Percentiles rank a stretch among this genome's conserved stretches.
Evolutionary conservation across 306 rosid genomes (phyloP).

Genomic region (Oxytropis ochrocephala): DNA sequence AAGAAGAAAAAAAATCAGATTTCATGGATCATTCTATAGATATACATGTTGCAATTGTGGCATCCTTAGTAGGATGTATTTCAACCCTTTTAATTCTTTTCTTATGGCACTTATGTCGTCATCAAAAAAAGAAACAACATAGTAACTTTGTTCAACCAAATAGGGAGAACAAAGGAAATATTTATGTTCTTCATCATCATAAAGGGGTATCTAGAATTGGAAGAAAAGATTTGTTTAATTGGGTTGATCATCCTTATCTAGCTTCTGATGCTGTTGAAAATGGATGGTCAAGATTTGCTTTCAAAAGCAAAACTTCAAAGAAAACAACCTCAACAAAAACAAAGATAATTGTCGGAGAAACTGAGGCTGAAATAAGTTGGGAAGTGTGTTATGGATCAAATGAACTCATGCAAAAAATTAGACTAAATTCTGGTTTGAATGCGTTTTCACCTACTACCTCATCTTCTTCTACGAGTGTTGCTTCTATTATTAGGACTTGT

Average conservation of each 20-base stretch:
- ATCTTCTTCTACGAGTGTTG: slow-evolving; percentile 22
- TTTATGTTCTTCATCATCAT: slow-evolving; percentile 27
- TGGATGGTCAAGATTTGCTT: slow-evolving; percentile 90
- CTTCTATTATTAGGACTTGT: slow-evolving; percentile 51
- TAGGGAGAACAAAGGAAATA: slow-evolving; percentile 25
- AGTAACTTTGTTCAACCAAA: slow-evolving; percentile 26
- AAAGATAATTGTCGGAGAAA: slow-evolving; percentile 40
- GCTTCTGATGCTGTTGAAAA: slow-evolving; percentile 82
- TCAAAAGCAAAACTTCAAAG: slow-evolving; percentile 37
- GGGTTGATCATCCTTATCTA: slow-evolving; percentile 69
- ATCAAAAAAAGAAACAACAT: slow-evolving; percentile 18
- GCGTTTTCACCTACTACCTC: slow-evolving; percentile 18
- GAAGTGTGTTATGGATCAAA: slow-evolving; percentile 67
- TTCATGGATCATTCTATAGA: slow-evolving; percentile 37
- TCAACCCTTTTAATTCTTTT: slow-evolving; percentile 26
- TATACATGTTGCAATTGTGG: slow-evolving; percentile 27
- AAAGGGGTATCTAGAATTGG: slow-evolving; percentile 32
- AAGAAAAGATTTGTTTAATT: slow-evolving; percentile 51
- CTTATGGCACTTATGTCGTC: slow-evolving; percentile 27
- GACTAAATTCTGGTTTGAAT: slow-evolving; percentile 65
- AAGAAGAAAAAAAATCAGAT: background rate
- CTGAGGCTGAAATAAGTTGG: slow-evolving; percentile 66
- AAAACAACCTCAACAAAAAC: slow-evolving; percentile 33
- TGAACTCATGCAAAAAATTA: slow-evolving; percentile 84
- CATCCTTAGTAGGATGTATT: slow-evolving; percentile 36